These are phyloP conservation scores for Aspergillus mulundensis DNA, from an alignment of 495 filamentous ascomycete genomes.

Conservation along the genomic window DNA sequence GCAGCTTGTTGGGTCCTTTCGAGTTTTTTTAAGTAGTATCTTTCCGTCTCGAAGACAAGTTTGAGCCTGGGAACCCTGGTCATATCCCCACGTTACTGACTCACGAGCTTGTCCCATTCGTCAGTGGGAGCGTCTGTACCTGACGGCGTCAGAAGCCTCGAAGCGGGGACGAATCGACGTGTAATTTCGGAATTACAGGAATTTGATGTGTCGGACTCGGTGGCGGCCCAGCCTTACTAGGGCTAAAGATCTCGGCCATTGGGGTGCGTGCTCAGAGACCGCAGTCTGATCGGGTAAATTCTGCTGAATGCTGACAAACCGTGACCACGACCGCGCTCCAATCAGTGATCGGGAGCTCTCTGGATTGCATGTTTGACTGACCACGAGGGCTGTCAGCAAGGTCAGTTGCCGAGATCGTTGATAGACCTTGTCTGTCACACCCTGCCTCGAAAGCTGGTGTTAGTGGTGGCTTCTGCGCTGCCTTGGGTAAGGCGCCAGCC, in stretches of 20 bases:
- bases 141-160: background rate
- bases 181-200: background rate
- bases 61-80: background rate
- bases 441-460: background rate
- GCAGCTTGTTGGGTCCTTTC: background rate
- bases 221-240: constrained; percentile 19
- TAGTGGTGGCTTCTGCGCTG: constrained; percentile 10
- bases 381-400: constrained; percentile 21
- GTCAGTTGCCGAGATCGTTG: constrained; percentile 2
- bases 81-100: background rate
- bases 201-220: background rate
- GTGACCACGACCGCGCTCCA: constrained; percentile 17
- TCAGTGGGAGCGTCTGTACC: background rate
- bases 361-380: constrained; percentile 15
- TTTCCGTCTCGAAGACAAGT: background rate
- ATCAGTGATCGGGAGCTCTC: constrained; percentile 15
- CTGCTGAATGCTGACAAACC: constrained; percentile 9
- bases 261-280: background rate
- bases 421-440: constrained; percentile 5
- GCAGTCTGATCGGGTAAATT: constrained; percentile 2
- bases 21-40: background rate
- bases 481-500: constrained; percentile 7
- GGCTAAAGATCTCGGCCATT: constrained; percentile 12
- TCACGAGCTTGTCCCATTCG: background rate
- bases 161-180: background rate